These are phyloP conservation scores for Lasiodiplodia sp. DNA, from an alignment of 2,329 filamentous ascomycete genomes.

Conservation along the genomic window DNA sequence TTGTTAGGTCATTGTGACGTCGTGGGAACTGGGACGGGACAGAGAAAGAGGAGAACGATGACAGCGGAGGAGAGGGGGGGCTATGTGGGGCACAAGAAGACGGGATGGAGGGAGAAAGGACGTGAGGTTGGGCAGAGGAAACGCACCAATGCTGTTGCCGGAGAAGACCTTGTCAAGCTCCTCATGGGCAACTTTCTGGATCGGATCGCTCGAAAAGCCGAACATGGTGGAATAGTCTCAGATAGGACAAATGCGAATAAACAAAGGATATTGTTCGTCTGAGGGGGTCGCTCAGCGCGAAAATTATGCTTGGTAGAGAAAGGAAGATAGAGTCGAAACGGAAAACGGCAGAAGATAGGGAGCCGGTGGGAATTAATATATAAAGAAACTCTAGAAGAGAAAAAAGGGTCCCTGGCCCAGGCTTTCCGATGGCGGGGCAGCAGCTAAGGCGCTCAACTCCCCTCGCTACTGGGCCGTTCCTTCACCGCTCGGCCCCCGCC, in stretches of 20 bases:
- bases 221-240: conserved; percentile 14
- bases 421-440: conserved; percentile 20
- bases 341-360: not conserved
- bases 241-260: not conserved
- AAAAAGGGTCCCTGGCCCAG: conserved; percentile 12
- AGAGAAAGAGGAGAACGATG: not conserved
- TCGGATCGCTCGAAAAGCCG: conserved; percentile 21
- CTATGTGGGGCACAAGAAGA: not conserved
- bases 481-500: conserved; percentile 24
- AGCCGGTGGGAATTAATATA: not conserved
- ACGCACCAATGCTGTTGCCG: conserved; percentile 27
- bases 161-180: conserved; percentile 25
- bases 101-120: not conserved
- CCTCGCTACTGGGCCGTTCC: not conserved
- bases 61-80: not conserved
- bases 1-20: conserved; percentile 8
- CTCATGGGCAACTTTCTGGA: conserved; percentile 11
- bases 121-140: not conserved
- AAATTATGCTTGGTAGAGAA: not conserved
- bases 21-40: not conserved
- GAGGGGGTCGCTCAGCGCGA: too few species aligned
- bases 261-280: not conserved
- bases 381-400: not conserved
- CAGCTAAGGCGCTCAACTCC: not conserved
- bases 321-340: not conserved